A percentile compares a stretch with the other conserved stretches of the same genome.
These are phyloP conservation scores for Phytophthora sp. DNA, from an alignment of 352 stramenopile genomes.

Conservation along the genomic window DNA sequence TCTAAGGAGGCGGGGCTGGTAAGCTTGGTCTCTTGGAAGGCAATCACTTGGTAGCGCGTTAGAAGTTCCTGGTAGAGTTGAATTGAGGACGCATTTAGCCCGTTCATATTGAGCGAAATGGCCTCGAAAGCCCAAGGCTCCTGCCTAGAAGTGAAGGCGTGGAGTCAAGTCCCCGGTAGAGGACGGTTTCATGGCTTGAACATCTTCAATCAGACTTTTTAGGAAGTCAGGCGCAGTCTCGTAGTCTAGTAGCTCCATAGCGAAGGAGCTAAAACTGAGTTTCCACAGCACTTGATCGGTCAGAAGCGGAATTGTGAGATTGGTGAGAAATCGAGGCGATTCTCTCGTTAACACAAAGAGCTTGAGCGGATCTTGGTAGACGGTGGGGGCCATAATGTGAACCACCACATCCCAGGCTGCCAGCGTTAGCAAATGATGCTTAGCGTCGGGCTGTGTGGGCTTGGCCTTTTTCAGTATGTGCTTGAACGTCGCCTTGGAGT, in stretches of 20 bases:
- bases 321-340: neutral
- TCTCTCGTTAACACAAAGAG: neutral
- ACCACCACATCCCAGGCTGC: neutral
- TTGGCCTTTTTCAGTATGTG: too few species aligned
- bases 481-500: too few species aligned
- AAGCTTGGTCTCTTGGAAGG: too few species aligned
- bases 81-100: too few species aligned
- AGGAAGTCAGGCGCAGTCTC: neutral
- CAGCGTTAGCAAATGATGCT: too few species aligned
- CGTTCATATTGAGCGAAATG: too few species aligned
- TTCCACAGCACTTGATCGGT: neutral
- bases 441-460: too few species aligned
- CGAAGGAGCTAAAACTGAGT: neutral
- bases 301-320: neutral
- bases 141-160: too few species aligned
- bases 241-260: neutral
- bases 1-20: too few species aligned
- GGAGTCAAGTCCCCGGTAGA: neutral
- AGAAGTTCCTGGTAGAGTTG: too few species aligned
- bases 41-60: too few species aligned
- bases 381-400: constrained; percentile 9
- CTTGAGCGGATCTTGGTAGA: constrained; percentile 8
- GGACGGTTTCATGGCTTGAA: constrained; percentile 1
- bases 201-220: neutral
- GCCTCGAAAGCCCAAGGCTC: too few species aligned